A percentile compares a stretch with the other conserved stretches of the same genome.
Conservation (phyloP, 2,329 filamentous ascomycete genomes). For the Grosmannia serpens region DNA sequence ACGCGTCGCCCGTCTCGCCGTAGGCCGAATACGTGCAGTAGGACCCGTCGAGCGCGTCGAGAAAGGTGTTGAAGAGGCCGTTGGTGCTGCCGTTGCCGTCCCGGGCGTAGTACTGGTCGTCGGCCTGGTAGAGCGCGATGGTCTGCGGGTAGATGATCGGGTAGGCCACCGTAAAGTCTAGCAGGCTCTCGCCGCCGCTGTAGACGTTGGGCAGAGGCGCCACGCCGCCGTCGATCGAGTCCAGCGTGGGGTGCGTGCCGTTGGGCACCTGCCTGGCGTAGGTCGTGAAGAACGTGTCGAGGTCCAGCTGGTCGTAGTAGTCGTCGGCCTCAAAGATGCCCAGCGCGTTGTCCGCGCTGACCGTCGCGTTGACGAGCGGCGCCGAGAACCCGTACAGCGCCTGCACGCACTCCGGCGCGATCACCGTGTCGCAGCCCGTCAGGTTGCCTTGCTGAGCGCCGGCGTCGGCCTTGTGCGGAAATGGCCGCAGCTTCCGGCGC, state of each 20-base stretch:
- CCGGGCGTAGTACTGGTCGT: slow-evolving; percentile 13
- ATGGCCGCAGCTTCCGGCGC: not conserved
- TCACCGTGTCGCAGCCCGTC: slow-evolving; percentile 35
- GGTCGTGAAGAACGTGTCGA: slow-evolving; percentile 12
- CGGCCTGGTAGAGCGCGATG: slow-evolving; percentile 18
- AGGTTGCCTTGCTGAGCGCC: slow-evolving; percentile 6
- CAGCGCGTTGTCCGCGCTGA: slow-evolving; percentile 7
- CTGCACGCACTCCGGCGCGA: slow-evolving; percentile 43
- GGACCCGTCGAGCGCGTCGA: slow-evolving; percentile 34
- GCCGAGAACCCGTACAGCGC: slow-evolving; percentile 21
- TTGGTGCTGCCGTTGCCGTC: slow-evolving; percentile 1
- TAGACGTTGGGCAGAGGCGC: slow-evolving; percentile 25
- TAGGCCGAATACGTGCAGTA: slow-evolving; percentile 36
- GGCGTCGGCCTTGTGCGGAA: not conserved
- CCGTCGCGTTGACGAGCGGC: not conserved
- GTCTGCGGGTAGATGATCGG: slow-evolving; percentile 37
- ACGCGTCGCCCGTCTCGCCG: slow-evolving; percentile 31
- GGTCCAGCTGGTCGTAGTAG: slow-evolving; percentile 13
- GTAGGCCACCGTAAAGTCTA: slow-evolving; percentile 35
- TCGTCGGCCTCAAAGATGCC: slow-evolving; percentile 14
- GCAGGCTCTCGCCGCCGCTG: slow-evolving; percentile 13
- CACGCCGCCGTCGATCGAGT: slow-evolving; percentile 13
- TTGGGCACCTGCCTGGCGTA: slow-evolving; percentile 20
- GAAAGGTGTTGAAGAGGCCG: slow-evolving; percentile 21
- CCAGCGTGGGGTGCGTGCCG: slow-evolving; percentile 30